A percentile compares a stretch with the other conserved stretches of the same genome.
These are phyloP conservation scores for Setaria viridis DNA, from an alignment of 202 grass and related monocot species.

Conservation along the genomic window DNA sequence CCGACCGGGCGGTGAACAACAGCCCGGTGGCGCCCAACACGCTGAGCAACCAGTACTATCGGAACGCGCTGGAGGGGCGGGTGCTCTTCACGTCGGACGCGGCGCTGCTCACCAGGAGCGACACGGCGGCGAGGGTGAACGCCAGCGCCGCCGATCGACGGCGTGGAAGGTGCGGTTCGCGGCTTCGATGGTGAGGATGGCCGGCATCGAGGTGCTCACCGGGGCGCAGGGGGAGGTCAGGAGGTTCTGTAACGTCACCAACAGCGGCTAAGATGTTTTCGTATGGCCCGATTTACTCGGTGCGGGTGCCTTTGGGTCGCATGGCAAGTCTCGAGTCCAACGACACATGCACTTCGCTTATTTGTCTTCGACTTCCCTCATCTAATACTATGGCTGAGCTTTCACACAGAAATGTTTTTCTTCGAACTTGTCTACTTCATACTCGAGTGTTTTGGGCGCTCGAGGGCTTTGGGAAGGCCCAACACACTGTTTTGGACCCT, in stretches of 20 bases:
- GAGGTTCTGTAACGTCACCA: constrained; percentile 28
- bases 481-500: too few species aligned
- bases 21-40: background rate
- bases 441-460: too few species aligned
- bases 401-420: too few species aligned
- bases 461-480: too few species aligned
- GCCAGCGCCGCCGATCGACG: background rate
- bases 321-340: too few species aligned
- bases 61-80: background rate
- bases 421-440: too few species aligned
- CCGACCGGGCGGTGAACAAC: constrained; percentile 27
- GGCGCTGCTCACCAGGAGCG: constrained; percentile 14
- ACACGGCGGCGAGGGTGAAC: constrained; percentile 14
- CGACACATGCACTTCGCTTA: too few species aligned
- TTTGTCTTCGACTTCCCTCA: too few species aligned
- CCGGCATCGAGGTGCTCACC: constrained; percentile 27
- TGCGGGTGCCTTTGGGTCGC: too few species aligned
- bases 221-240: constrained; percentile 51
- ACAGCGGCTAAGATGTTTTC: background rate
- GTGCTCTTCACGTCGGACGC: constrained; percentile 52
- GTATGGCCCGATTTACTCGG: too few species aligned
- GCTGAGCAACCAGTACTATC: constrained; percentile 50
- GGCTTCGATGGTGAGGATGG: constrained; percentile 47
- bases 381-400: too few species aligned
- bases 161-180: constrained; percentile 41